Evolutionary conservation across 768 basidiomycete genomes (phyloP), one percentile per base, ranked within the genome.

Genomic region (Phanerochaete carnosa): DNA sequence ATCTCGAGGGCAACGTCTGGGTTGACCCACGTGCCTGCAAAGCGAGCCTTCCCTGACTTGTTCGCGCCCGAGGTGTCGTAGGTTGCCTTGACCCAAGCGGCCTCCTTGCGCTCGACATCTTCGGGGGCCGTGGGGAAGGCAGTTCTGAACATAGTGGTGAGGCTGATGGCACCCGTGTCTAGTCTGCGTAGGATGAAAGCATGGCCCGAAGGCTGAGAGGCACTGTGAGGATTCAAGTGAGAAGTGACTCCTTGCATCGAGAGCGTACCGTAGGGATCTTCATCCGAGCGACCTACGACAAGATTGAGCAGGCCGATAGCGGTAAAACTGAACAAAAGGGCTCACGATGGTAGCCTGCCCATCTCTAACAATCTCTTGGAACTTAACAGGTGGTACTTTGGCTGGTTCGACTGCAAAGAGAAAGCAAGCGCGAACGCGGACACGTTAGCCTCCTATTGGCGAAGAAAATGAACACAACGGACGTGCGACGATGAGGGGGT

Each of bases 81-180:
- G 66, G 76, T 82, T 22, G 87, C 85, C 69, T 89, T 90, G 61
- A 95, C 88, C 92, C 92, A 96, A 45, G 84, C 80, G 45, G 90
- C 79, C 73, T 97, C 95, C 13, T 75, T 76, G 72, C 84, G 88
- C 73, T 98, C 95, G 19, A 89, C 86, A 51, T 80, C 76, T 1
- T 94, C 92, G 45, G 78, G 76, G 3, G 94, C 90, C 39, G 80
- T 83, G 11, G 95, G 95, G 73, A 94, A 98, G 0, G 94, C 94
- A 8, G 94, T 94, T 60, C 94, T 91, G 77, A 92, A 96, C 94
- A 98, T 96, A 59, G 95, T 96, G 11, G 95, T 96, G 11, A 95
- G 83, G 64, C 89, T 91, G 74, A 98, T 84, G 22, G 94, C 94
- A 61, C 91, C 88, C 2, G 95, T 96, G 75, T 98, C 95, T 67